phyloP scores from a whole-genome alignment of 495 filamentous ascomycete species.

The Evansstolkia leycettana region DNA sequence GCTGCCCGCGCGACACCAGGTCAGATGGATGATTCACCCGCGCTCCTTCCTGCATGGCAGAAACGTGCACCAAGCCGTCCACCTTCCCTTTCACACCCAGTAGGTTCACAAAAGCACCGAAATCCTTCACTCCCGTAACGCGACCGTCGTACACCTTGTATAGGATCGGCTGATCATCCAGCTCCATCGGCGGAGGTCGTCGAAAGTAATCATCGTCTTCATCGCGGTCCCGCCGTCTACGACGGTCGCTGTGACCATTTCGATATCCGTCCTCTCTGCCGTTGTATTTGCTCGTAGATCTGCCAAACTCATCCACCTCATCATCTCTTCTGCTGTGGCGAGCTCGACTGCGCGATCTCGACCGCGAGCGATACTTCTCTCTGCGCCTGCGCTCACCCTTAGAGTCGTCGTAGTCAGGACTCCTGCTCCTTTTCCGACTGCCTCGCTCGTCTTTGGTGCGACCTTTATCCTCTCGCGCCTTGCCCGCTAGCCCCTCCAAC shows the following conservation, averaged over 20 bases:
- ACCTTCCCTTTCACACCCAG: conserved; percentile 75
- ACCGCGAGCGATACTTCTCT: conserved; percentile 42
- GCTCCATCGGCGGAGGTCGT: conserved; percentile 60
- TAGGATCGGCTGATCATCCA: conserved; percentile 69
- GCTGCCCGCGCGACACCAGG: conserved; percentile 65
- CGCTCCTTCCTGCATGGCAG: conserved; percentile 76
- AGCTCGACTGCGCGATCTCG: conserved; percentile 39
- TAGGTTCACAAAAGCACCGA: conserved; percentile 93
- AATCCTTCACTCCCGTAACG: conserved; percentile 87
- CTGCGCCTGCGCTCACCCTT: conserved; percentile 40
- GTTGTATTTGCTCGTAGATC: conserved; percentile 24
- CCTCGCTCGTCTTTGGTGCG: conserved; percentile 20
- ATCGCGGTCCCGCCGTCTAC: conserved; percentile 25
- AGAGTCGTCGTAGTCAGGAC: conserved; percentile 51
- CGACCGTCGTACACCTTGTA: conserved; percentile 85
- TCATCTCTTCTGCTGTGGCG: conserved; percentile 37
- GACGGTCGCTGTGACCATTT: conserved; percentile 28
- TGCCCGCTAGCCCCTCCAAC: conserved; percentile 73
- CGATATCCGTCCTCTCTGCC: conserved; percentile 28
- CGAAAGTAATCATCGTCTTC: conserved; percentile 55
- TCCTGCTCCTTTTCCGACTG: conserved; percentile 58
- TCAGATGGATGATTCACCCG: conserved; percentile 89
- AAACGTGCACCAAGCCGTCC: conserved; percentile 92
- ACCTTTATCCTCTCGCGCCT: conserved; percentile 36
- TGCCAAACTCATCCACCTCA: conserved; percentile 52